These are phyloP conservation scores for Ephemerocybe angulata DNA, from an alignment of 768 basidiomycete species.

Conservation along the genomic window DNA sequence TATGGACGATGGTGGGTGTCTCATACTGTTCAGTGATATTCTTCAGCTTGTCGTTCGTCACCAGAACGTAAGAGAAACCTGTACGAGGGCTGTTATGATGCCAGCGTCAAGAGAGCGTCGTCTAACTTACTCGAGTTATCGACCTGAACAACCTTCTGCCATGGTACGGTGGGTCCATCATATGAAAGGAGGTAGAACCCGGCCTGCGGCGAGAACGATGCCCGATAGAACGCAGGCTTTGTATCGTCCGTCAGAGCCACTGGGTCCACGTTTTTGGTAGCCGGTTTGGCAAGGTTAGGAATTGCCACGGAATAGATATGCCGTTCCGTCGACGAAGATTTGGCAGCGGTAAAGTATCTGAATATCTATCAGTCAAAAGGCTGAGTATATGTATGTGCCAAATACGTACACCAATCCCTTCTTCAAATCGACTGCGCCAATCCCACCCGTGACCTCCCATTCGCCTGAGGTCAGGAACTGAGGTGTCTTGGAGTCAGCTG, in stretches of 20 bases:
- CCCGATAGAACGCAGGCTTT: slow-evolving; percentile 56
- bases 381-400: background rate
- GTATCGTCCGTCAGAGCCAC: slow-evolving; percentile 50
- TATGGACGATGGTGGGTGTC: slow-evolving; percentile 62
- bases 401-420: slow-evolving; percentile 67
- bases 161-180: slow-evolving; percentile 78
- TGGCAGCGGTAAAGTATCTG: slow-evolving; percentile 88
- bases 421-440: slow-evolving; percentile 66
- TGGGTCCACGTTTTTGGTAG: slow-evolving; percentile 36
- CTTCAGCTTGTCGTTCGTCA: slow-evolving; percentile 65
- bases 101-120: background rate
- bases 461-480: slow-evolving; percentile 80
- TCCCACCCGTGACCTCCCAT: slow-evolving; percentile 84
- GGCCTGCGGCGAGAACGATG: slow-evolving; percentile 79
- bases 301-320: slow-evolving; percentile 79
- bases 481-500: slow-evolving; percentile 64
- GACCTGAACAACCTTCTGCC: slow-evolving; percentile 73
- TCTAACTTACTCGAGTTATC: slow-evolving; percentile 36
- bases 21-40: slow-evolving; percentile 66
- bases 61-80: slow-evolving; percentile 67
- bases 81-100: background rate
- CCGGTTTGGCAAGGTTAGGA: slow-evolving; percentile 33
- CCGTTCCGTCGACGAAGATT: slow-evolving; percentile 75
- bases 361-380: background rate
- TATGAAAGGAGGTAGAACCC: slow-evolving; percentile 84